Evolutionary conservation across 495 filamentous ascomycete species (phyloP).

Genomic region (Letharia lupina): DNA sequence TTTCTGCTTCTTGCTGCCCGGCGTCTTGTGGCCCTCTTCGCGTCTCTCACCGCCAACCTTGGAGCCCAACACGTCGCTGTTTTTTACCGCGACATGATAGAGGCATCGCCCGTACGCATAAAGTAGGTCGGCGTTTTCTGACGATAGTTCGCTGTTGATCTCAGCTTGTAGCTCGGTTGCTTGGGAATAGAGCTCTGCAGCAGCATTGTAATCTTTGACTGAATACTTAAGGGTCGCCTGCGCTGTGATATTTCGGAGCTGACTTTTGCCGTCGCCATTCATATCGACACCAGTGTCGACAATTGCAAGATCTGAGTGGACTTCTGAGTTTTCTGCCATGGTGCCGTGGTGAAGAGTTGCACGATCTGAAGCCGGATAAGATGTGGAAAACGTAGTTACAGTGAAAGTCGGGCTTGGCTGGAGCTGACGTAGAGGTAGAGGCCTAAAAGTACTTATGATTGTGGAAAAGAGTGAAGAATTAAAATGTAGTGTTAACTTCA

Average conservation of each 20-base stretch:
- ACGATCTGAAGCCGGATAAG: neutral
- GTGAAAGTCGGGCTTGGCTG: neutral
- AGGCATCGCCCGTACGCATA: slow-evolving; percentile 89
- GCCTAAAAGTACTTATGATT: neutral
- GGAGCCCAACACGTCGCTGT: slow-evolving; percentile 86
- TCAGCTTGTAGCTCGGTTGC: slow-evolving; percentile 85
- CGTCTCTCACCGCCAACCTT: slow-evolving; percentile 57
- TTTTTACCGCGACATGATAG: slow-evolving; percentile 86
- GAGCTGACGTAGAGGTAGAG: neutral
- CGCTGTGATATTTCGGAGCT: slow-evolving; percentile 42
- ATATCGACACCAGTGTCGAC: neutral
- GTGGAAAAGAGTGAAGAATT: neutral
- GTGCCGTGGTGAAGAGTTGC: neutral
- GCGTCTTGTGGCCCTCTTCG: slow-evolving; percentile 28
- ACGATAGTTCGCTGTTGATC: slow-evolving; percentile 83
- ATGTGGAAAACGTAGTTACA: neutral
- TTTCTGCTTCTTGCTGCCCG: slow-evolving; percentile 29
- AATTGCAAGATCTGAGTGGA: neutral
- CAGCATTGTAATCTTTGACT: slow-evolving; percentile 74
- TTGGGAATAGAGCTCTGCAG: slow-evolving; percentile 77
- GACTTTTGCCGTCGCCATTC: slow-evolving; percentile 12
- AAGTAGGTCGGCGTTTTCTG: slow-evolving; percentile 83
- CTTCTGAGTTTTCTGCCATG: slow-evolving; percentile 10
- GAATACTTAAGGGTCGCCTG: slow-evolving; percentile 64
- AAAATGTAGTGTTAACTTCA: neutral